Evolutionary conservation across 148 eudicot species (phyloP), one percentile per base, ranked within the genome.

Genomic region (Silene conica): DNA sequence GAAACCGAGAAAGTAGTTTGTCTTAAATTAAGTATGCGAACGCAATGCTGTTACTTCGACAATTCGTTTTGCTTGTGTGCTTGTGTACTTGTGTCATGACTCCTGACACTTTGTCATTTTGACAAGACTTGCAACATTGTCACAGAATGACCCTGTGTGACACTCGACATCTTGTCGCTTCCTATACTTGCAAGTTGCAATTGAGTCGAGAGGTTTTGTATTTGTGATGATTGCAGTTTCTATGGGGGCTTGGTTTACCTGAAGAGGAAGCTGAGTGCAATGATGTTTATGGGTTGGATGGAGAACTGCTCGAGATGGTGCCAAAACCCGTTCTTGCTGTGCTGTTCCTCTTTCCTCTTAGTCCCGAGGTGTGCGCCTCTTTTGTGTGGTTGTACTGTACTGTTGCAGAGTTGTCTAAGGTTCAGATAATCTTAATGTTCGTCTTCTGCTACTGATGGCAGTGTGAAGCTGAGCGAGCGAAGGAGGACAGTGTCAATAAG

Each of bases 241-340:
- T 95, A 6, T 92, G 92, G 90, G 96, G 99, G 34, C 97, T 92
- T 26, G 99, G 97, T 73, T 84, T 95, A 65, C 82, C 84, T 5
- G 87, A 82, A 65, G 81, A 81, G 14, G 96, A 89, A 83, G 96
- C 85, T 25, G 98, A 90, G 82, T 95, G 99, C 86, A 71, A 79
- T 73, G 98, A 95, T 86, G 99, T 95, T 22, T 95, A 92, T 81
- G 97, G 99, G 8, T 76, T 95, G 74, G 96, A 95, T 54, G 92
- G 85, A 50, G 99, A 92, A 63, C 82, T 95, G 50, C 83, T 95
- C 60, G 96, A 77, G 77, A 95, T 95, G 93, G 96, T 92, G 62
- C 96, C 97, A 11, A 83, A 89, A 85, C 99, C 96, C 1, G 97
- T 95, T 25, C 90, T 95, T 23, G 97, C 98, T 1, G 97, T 95